These are phyloP conservation scores for Gymnopus androsaceus DNA, from an alignment of 1,284 basidiomycete species.

Conservation along the genomic window DNA sequence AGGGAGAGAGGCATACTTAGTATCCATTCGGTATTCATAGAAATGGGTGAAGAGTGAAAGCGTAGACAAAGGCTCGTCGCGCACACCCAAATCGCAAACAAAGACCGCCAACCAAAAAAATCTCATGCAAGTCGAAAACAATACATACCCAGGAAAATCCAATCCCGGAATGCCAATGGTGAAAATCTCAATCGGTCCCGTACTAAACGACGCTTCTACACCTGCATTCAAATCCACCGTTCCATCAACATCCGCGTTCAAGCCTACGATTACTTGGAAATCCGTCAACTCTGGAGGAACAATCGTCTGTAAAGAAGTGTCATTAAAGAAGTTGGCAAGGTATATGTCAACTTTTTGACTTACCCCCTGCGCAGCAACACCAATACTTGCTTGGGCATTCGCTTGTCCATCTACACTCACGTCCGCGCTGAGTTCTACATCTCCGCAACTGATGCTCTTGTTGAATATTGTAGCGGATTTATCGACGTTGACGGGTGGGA, in stretches of 20 bases:
- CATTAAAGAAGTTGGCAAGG: no score
- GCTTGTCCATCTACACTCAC: slow-evolving; percentile 14
- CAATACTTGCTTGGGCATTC: slow-evolving; percentile 13
- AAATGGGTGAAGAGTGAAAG: no score
- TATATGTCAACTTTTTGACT: no score
- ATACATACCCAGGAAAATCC: slow-evolving; percentile 19
- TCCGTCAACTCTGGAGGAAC: slow-evolving; percentile 17
- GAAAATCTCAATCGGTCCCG: slow-evolving; percentile 15
- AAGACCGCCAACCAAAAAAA: not conserved
- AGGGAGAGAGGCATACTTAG: not conserved
- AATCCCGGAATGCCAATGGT: slow-evolving; percentile 19
- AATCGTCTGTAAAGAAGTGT: no score
- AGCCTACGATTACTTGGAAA: slow-evolving; percentile 17
- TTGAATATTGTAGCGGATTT: slow-evolving; percentile 22
- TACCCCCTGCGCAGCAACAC: slow-evolving; percentile 16
- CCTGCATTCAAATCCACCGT: slow-evolving; percentile 11
- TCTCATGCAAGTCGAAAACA: not conserved
- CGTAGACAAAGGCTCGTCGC: no score
- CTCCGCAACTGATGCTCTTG: slow-evolving; percentile 21
- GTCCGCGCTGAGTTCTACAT: slow-evolving; percentile 20
- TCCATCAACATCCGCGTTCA: slow-evolving; percentile 15
- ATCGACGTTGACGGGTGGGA: slow-evolving; percentile 17
- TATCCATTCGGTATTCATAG: no score
- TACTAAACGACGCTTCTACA: slow-evolving; percentile 15
- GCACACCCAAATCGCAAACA: no score